These are phyloP conservation scores for Saturnispora zaruensis DNA, from an alignment of 805 yeast genomes.

Conservation along the genomic window DNA sequence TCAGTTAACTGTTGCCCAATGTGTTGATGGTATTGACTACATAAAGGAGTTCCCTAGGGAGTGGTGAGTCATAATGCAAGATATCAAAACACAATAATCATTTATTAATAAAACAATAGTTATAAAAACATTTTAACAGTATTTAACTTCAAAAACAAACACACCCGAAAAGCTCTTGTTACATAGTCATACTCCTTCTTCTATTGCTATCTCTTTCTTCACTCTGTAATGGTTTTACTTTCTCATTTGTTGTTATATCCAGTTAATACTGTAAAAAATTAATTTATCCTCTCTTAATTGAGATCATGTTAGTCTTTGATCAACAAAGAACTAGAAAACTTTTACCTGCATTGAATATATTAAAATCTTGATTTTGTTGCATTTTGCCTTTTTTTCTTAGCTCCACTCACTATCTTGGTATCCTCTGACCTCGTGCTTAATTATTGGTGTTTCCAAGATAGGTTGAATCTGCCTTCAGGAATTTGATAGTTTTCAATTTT, in stretches of 20 bases:
- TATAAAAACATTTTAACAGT: background rate
- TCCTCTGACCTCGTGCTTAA: background rate
- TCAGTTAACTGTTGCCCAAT: constrained; percentile 72
- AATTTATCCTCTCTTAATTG: background rate
- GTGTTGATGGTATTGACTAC: constrained; percentile 61
- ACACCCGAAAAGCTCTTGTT: background rate
- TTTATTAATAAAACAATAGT: background rate
- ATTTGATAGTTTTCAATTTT: constrained; percentile 51
- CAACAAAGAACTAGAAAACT: background rate
- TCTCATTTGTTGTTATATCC: background rate
- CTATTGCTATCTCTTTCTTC: background rate
- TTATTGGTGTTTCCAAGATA: constrained; percentile 50
- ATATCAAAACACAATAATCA: no score
- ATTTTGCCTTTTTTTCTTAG: background rate
- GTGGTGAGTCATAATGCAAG: background rate
- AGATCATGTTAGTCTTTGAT: no score
- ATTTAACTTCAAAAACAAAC: background rate
- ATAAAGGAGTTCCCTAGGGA: constrained; percentile 28
- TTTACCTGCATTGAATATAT: background rate
- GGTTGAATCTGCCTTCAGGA: constrained; percentile 66
- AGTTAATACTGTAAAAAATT: background rate
- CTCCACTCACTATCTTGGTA: background rate
- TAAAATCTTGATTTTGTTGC: background rate
- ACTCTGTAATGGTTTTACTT: background rate
- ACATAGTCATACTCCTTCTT: background rate